Evolutionary conservation across 495 filamentous ascomycete species (phyloP).

Genomic region (Lasiosphaeriaceae sp.): DNA sequence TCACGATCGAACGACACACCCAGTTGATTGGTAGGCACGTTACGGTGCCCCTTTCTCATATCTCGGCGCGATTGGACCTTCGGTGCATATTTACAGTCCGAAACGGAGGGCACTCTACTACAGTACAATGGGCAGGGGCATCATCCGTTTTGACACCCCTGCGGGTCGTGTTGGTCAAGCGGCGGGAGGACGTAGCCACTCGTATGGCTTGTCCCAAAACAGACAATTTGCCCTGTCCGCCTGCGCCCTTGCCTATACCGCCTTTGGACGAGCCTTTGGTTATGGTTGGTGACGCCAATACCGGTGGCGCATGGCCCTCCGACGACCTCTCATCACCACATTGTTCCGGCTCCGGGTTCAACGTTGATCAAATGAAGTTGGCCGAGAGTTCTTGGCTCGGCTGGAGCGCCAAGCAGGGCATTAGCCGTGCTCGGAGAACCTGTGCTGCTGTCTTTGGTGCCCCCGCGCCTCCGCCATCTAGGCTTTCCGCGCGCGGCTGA

Average conservation of each 20-base stretch:
- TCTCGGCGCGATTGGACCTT: background rate
- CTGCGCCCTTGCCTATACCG: background rate
- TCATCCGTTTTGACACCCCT: background rate
- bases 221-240: constrained; percentile 4
- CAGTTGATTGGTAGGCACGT: background rate
- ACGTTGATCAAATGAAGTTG: background rate
- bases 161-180: background rate
- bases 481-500: background rate
- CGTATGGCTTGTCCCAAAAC: background rate
- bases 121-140: background rate
- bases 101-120: too few species aligned
- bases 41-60: background rate
- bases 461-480: background rate
- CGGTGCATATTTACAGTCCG: background rate
- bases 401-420: background rate
- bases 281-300: background rate
- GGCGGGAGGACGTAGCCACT: background rate
- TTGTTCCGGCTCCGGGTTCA: background rate
- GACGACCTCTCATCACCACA: background rate
- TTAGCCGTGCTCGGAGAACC: background rate
- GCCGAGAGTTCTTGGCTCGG: background rate
- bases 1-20: background rate
- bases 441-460: background rate
- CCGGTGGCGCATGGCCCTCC: background rate
- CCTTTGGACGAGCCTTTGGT: background rate